phyloP scores from a whole-genome alignment of 495 filamentous ascomycete genomes.

The Penicillium egyptiacum region DNA sequence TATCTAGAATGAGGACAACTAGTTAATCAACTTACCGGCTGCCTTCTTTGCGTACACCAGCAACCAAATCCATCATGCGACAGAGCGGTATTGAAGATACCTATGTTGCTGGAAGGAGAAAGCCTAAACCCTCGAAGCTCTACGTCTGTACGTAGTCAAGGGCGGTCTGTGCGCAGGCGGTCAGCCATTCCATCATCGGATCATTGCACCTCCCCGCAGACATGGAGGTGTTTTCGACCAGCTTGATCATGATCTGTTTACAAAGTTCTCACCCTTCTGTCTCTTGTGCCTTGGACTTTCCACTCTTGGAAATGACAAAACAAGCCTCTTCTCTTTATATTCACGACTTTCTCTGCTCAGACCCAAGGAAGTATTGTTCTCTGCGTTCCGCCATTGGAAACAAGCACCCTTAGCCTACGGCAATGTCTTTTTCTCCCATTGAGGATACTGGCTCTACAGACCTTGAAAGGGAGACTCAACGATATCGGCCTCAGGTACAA shows the following conservation, averaged over 20 bases:
- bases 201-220: slow-evolving; percentile 18
- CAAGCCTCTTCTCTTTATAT: slow-evolving; percentile 3
- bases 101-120: not conserved
- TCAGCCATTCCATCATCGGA: slow-evolving; percentile 27
- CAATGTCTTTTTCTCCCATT: slow-evolving; percentile 25
- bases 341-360: slow-evolving; percentile 7
- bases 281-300: slow-evolving; percentile 2
- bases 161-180: slow-evolving; percentile 15
- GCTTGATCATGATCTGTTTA: slow-evolving; percentile 25
- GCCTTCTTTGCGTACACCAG: slow-evolving; percentile 87
- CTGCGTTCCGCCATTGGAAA: slow-evolving; percentile 4
- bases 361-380: slow-evolving; percentile 7
- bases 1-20: not conserved
- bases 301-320: slow-evolving; percentile 25
- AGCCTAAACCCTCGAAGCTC: slow-evolving; percentile 1
- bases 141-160: not conserved
- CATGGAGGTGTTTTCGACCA: slow-evolving; percentile 11
- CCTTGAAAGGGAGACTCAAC: not conserved
- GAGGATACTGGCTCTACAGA: slow-evolving; percentile 10
- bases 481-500: slow-evolving; percentile 18
- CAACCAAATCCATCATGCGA: slow-evolving; percentile 84
- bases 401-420: slow-evolving; percentile 11
- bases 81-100: not conserved
- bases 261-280: not conserved
- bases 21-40: slow-evolving; percentile 56